Evolutionary conservation across 352 stramenopile genomes (phyloP).

Genomic region (Aphanomyces astaci): DNA sequence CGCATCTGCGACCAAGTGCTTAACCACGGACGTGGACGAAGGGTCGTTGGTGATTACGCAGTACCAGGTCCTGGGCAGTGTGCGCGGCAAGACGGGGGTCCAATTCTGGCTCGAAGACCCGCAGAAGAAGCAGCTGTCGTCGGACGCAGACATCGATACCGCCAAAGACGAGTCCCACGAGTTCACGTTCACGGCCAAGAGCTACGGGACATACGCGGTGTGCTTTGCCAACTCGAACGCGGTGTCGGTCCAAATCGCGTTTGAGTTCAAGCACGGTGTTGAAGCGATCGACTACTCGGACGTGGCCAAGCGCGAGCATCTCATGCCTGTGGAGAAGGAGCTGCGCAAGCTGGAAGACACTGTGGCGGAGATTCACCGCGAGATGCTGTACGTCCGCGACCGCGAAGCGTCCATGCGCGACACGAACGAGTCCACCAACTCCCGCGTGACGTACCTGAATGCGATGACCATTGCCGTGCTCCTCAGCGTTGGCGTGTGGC

Average conservation of each 20-base stretch:
- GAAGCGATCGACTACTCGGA: conserved; percentile 26
- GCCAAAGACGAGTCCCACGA: not conserved
- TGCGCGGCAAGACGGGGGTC: not conserved
- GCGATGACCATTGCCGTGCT: conserved; percentile 25
- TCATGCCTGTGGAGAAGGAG: conserved; percentile 26
- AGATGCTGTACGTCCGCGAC: conserved; percentile 23
- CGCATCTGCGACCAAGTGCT: not conserved
- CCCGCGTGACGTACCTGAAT: conserved; percentile 24
- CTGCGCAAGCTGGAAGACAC: conserved; percentile 26
- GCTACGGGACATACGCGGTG: not conserved
- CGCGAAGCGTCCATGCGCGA: conserved; percentile 22
- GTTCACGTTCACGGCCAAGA: conserved; percentile 6
- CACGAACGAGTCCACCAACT: conserved; percentile 26
- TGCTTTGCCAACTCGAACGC: conserved; percentile 20
- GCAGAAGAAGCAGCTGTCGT: conserved; percentile 1
- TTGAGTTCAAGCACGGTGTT: conserved; percentile 24
- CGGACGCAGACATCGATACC: not conserved
- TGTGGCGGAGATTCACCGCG: conserved; percentile 24
- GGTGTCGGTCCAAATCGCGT: not conserved
- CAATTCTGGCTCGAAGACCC: conserved; percentile 6
- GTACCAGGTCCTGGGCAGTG: conserved; percentile 1
- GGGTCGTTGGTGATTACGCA: not conserved
- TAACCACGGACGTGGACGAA: conserved; percentile 2
- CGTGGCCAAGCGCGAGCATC: conserved; percentile 26
- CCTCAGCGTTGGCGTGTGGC: conserved; percentile 24